Evolutionary conservation across 441 rosid genomes (phyloP), one percentile per base, ranked within the genome.

Genomic region (Adansonia madagascariensis): DNA sequence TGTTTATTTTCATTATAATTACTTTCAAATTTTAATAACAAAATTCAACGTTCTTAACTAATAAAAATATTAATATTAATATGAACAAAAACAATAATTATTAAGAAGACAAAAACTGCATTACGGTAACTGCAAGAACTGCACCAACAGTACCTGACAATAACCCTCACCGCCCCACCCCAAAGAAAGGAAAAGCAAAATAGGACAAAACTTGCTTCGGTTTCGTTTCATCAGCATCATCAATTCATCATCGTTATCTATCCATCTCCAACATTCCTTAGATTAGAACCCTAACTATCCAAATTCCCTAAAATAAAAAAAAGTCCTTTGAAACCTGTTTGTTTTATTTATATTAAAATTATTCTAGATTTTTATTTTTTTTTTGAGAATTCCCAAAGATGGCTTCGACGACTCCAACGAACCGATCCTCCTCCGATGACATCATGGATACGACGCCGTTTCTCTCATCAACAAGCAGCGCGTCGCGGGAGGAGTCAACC

Each of bases 381-480:
- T 10, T 6, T 15, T 24, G 43, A 50, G 74, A 52, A 15, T 52
- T 80, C 53, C 41, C 72, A 3, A 77, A 77, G 49, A 86, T 86
- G 86, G 81, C 81, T 31, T 41, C 81, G 67, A n/a, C 46, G 2
- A 61, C 66, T 71, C 79, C 59, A 60, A 47, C 71, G 80, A 50
- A 78, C 80, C 63, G 57, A 15, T 79, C 81, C 79, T 86, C 93
- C 59, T 82, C 89, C 78, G 91, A 87, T 65, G 97, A 89, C 63
- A 84, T 87, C 79, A 77, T 90, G 53, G 94, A 94, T 75, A 79
- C 89, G 17, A 85, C 94, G 79, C 97, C 98, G 75, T 80, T 94
- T 59, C 88, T 94, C 49, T 79, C 90, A 14, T 64, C 84, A 35
- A 66, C 86, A 9, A 68, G 57, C 43, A 68, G 65, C 49, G 74